phyloP scores from a whole-genome alignment of 257 asterid species.

The Perilla frutescens region DNA sequence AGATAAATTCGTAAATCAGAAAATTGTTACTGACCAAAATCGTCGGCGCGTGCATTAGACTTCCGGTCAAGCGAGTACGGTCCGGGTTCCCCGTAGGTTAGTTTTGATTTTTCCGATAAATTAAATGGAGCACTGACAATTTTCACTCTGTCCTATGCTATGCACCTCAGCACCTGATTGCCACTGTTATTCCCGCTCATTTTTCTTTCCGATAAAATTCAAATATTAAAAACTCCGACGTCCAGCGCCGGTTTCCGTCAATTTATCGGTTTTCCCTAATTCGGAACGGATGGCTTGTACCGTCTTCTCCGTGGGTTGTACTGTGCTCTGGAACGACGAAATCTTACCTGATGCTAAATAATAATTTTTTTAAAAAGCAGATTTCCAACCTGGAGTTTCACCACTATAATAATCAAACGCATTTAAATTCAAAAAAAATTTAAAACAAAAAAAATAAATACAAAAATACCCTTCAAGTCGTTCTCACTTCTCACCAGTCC shows the following conservation, averaged over 20 bases:
- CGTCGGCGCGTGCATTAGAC: constrained; percentile 8
- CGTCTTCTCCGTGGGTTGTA: background rate
- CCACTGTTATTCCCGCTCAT: constrained; percentile 68
- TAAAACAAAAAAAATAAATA: constrained; percentile 24
- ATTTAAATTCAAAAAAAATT: constrained; percentile 45
- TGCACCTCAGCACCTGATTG: background rate
- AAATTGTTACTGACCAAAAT: background rate
- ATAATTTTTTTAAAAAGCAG: background rate
- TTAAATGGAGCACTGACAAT: constrained; percentile 28
- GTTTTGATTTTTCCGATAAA: constrained; percentile 16
- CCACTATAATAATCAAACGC: constrained; percentile 34
- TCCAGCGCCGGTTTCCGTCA: constrained; percentile 31
- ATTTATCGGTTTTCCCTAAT: background rate
- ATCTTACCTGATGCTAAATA: constrained; percentile 25
- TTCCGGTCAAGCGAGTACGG: constrained; percentile 1
- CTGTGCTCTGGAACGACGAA: constrained; percentile 31
- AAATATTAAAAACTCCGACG: constrained; percentile 35
- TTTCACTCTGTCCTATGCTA: constrained; percentile 30
- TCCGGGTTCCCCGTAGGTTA: constrained; percentile 7
- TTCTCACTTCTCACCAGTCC: constrained; percentile 45
- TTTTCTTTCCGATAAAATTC: constrained; percentile 38
- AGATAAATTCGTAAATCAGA: too few relatives aligned
- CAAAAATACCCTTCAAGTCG: constrained; percentile 34
- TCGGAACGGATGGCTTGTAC: background rate
- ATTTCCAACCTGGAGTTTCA: constrained; percentile 36